Conservation (phyloP, 2,329 filamentous ascomycete genomes). For the Sporothrix mexicana region DNA sequence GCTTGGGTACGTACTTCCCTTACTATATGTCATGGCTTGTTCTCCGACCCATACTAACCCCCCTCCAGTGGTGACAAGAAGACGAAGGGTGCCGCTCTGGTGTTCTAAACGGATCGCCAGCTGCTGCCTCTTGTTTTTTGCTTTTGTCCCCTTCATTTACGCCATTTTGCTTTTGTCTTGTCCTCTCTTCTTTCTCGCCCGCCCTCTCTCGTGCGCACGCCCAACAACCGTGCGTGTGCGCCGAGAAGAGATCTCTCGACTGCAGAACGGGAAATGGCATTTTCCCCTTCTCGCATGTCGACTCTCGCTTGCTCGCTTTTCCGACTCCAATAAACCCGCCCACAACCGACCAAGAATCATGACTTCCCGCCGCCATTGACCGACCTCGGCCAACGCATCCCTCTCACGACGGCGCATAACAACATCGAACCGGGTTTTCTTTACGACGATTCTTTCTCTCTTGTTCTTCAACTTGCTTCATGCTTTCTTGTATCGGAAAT, state of each 20-base stretch:
- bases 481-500: constrained; percentile 11
- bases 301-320: constrained; percentile 11
- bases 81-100: constrained; percentile 99
- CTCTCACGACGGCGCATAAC: not conserved
- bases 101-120: constrained; percentile 77
- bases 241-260: constrained; percentile 1
- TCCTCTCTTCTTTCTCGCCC: constrained; percentile 9
- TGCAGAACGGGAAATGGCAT: not conserved
- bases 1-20: constrained; percentile 76
- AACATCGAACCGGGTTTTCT: constrained; percentile 12
- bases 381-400: not conserved
- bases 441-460: constrained; percentile 8
- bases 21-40: constrained; percentile 12
- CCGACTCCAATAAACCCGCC: constrained; percentile 9
- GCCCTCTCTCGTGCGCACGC: constrained; percentile 5
- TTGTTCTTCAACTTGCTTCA: not conserved
- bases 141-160: constrained; percentile 22
- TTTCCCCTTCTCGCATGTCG: not conserved
- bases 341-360: constrained; percentile 20
- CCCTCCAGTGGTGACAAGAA: constrained; percentile 98
- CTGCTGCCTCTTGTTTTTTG: constrained; percentile 29
- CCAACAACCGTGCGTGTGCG: not conserved
- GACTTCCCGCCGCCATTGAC: not conserved
- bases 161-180: constrained; percentile 28
- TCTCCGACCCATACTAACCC: constrained; percentile 42